These are phyloP conservation scores for Acacia pycnantha DNA, from an alignment of 331 rosid genomes.

Conservation along the genomic window DNA sequence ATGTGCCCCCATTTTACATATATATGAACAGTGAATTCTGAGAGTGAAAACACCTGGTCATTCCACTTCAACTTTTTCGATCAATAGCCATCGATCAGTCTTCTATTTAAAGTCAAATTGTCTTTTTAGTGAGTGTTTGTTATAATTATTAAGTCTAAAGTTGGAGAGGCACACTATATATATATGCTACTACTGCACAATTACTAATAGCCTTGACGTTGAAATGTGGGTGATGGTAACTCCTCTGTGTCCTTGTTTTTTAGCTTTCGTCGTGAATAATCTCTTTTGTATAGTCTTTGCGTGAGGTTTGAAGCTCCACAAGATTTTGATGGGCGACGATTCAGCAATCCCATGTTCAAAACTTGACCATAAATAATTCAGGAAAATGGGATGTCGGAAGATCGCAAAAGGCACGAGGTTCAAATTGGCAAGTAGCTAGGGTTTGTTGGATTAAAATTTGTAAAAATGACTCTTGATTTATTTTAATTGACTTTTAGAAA, in stretches of 20 bases:
- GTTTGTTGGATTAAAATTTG: no score
- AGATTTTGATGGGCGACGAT: not conserved
- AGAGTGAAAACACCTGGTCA: slow-evolving; percentile 19
- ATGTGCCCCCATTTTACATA: not conserved
- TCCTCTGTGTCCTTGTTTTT: not conserved
- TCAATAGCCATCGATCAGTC: not conserved
- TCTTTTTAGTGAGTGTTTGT: slow-evolving; percentile 21
- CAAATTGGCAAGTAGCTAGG: not conserved
- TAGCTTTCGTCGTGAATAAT: slow-evolving; percentile 8
- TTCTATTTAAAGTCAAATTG: slow-evolving; percentile 25
- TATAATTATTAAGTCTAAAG: slow-evolving; percentile 26
- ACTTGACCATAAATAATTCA: not conserved
- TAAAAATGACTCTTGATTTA: no score
- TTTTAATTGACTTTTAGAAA: no score
- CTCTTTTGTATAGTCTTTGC: not conserved
- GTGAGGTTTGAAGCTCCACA: not conserved
- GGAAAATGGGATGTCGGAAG: not conserved
- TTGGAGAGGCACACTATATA: slow-evolving; percentile 2
- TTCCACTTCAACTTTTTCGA: slow-evolving; percentile 4
- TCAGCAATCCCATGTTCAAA: not conserved
- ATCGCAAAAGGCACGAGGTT: not conserved
- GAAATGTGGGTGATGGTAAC: slow-evolving; percentile 32
- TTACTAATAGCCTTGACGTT: slow-evolving; percentile 19
- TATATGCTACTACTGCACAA: not conserved
- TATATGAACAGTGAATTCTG: slow-evolving; percentile 3